phyloP scores from a whole-genome alignment of 2,329 filamentous ascomycete species.

The Colletotrichum sojae region DNA sequence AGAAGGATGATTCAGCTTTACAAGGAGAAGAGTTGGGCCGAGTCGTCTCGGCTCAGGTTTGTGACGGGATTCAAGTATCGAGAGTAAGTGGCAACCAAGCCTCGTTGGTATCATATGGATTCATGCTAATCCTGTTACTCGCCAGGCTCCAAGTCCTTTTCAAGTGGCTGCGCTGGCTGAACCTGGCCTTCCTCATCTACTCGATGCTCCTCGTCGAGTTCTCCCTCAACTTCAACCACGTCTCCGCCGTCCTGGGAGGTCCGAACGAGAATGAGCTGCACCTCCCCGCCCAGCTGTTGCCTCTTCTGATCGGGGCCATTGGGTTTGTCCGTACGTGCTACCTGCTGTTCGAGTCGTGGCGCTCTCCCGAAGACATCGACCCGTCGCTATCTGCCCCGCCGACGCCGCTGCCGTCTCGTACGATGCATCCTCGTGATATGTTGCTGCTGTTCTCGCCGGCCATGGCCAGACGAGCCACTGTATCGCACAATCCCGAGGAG shows the following conservation, averaged over 20 bases:
- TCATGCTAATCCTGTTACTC: too few relatives aligned
- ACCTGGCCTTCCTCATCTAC: constrained; percentile 46
- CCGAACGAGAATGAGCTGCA: constrained; percentile 40
- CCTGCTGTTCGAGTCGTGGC: constrained; percentile 37
- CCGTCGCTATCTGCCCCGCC: constrained; percentile 8
- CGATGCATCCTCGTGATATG: neutral
- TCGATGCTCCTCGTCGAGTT: constrained; percentile 45
- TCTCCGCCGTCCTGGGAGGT: constrained; percentile 44
- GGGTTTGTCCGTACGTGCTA: constrained; percentile 43
- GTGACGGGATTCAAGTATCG: constrained; percentile 43
- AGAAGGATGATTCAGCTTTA: constrained; percentile 17
- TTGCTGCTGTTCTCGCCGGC: constrained; percentile 5
- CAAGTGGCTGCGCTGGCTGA: constrained; percentile 44
- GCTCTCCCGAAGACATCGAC: constrained; percentile 28
- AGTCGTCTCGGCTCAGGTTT: constrained; percentile 37
- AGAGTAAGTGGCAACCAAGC: constrained; percentile 39
- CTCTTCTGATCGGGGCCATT: constrained; percentile 44
- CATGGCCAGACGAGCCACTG: constrained; percentile 9
- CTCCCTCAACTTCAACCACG: constrained; percentile 47
- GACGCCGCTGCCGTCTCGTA: neutral
- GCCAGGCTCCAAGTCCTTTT: constrained; percentile 42
- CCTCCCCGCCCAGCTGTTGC: constrained; percentile 44
- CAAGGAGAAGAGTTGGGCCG: constrained; percentile 21
- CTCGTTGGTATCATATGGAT: neutral
- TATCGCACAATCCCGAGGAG: neutral